These are phyloP conservation scores for Pseudogymnoascus sp. DNA, from an alignment of 2,329 filamentous ascomycete species.

Conservation along the genomic window DNA sequence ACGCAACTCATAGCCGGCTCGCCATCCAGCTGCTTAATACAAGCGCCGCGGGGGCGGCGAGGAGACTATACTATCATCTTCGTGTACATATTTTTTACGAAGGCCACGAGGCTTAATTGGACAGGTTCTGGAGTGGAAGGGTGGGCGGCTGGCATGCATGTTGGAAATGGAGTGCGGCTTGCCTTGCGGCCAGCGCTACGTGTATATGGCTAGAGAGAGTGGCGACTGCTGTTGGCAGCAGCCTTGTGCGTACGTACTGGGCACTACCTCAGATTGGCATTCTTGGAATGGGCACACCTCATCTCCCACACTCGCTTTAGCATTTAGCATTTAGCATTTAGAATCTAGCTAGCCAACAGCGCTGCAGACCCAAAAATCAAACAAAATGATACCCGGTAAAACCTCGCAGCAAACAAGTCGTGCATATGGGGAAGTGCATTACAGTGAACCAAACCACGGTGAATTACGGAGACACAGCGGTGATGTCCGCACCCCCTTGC, in stretches of 20 bases:
- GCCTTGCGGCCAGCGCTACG: not conserved
- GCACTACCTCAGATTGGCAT: slow-evolving; percentile 1
- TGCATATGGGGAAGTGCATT: not conserved
- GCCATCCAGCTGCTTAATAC: not conserved
- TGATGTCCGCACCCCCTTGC: not conserved
- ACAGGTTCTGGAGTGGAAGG: not conserved
- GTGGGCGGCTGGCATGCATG: slow-evolving; percentile 1
- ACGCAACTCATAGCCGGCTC: slow-evolving; percentile 35
- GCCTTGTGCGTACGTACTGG: not conserved
- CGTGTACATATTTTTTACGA: slow-evolving; percentile 2
- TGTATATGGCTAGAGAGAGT: not conserved
- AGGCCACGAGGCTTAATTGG: not conserved
- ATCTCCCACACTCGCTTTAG: slow-evolving; percentile 6
- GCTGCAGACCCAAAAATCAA: not conserved
- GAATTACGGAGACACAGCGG: not conserved
- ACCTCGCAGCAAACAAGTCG: not conserved
- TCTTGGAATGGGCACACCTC: slow-evolving; percentile 1
- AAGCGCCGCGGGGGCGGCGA: not conserved
- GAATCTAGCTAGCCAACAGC: not conserved
- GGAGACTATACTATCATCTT: not conserved
- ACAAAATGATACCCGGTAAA: not conserved
- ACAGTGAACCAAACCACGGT: not conserved
- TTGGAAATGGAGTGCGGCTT: not conserved
- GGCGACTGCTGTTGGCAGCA: not conserved
- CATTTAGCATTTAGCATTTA: not conserved